phyloP scores from a whole-genome alignment of 805 yeast species.

The Teunomyces gatunensis region DNA sequence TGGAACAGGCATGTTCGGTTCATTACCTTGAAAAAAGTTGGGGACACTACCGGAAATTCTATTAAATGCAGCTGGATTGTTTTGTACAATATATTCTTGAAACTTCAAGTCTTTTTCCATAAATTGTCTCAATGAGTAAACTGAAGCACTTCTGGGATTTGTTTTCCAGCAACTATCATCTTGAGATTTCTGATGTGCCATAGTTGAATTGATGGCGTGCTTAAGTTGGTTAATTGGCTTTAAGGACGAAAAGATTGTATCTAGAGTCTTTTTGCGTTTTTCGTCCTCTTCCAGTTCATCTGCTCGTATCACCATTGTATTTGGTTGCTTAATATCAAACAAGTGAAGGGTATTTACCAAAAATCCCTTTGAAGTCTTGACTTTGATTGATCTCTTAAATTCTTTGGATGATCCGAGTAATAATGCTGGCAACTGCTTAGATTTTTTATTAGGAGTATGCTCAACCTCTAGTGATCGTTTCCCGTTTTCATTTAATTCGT shows the following conservation, averaged over 20 bases:
- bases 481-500: not conserved
- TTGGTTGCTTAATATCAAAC: slow-evolving; percentile 41
- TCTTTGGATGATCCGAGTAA: slow-evolving; percentile 46
- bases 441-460: not conserved
- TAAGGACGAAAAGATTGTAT: slow-evolving; percentile 8
- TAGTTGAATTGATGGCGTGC: slow-evolving; percentile 6
- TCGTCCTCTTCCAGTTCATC: slow-evolving; percentile 6
- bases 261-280: slow-evolving; percentile 6
- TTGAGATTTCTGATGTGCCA: slow-evolving; percentile 7
- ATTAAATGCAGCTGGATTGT: slow-evolving; percentile 6
- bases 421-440: slow-evolving; percentile 24
- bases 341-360: slow-evolving; percentile 47
- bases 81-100: slow-evolving; percentile 28
- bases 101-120: slow-evolving; percentile 53
- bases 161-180: slow-evolving; percentile 15
- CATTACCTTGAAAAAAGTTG: slow-evolving; percentile 7
- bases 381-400: slow-evolving; percentile 45
- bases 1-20: slow-evolving; percentile 10
- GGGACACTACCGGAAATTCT: slow-evolving; percentile 5
- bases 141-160: slow-evolving; percentile 40
- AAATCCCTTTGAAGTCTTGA: slow-evolving; percentile 51
- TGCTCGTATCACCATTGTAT: slow-evolving; percentile 10
- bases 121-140: slow-evolving; percentile 56
- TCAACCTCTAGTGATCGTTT: not conserved
- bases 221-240: slow-evolving; percentile 12